Evolutionary conservation across 1,284 basidiomycete species (phyloP).

Genomic region (Apiotrichum sp.): DNA sequence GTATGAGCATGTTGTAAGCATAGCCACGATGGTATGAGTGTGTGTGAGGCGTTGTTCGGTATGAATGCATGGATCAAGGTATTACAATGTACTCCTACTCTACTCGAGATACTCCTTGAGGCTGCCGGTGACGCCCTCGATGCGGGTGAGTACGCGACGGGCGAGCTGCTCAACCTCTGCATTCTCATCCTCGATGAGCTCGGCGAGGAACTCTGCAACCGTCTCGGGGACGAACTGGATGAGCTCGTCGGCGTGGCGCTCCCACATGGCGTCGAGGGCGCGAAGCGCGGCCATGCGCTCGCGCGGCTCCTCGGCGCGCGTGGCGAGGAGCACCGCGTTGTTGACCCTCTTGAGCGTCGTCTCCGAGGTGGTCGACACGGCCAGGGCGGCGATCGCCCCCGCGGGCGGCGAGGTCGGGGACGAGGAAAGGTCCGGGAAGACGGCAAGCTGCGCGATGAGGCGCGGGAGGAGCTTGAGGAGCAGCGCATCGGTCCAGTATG

Average conservation of each 20-base stretch:
- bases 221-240: conserved; percentile 52
- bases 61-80: neutral
- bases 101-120: conserved; percentile 46
- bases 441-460: conserved; percentile 60
- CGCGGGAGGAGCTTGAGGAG: conserved; percentile 58
- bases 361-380: conserved; percentile 56
- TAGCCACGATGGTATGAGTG: no score
- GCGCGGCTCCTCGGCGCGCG: conserved; percentile 67
- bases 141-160: conserved; percentile 44
- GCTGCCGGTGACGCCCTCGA: conserved; percentile 48
- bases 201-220: conserved; percentile 50
- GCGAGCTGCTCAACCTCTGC: conserved; percentile 46
- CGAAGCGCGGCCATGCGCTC: conserved; percentile 64
- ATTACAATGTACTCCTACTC: neutral
- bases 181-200: conserved; percentile 51
- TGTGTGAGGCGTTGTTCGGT: no score
- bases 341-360: conserved; percentile 71
- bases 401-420: conserved; percentile 23
- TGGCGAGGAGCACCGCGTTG: conserved; percentile 75
- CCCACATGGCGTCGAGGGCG: conserved; percentile 70
- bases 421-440: conserved; percentile 11
- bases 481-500: conserved; percentile 81
- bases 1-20: neutral
- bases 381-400: conserved; percentile 54
- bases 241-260: conserved; percentile 54